Evolutionary conservation across 768 basidiomycete genomes (phyloP).

Genomic region (Suillus subluteus): DNA sequence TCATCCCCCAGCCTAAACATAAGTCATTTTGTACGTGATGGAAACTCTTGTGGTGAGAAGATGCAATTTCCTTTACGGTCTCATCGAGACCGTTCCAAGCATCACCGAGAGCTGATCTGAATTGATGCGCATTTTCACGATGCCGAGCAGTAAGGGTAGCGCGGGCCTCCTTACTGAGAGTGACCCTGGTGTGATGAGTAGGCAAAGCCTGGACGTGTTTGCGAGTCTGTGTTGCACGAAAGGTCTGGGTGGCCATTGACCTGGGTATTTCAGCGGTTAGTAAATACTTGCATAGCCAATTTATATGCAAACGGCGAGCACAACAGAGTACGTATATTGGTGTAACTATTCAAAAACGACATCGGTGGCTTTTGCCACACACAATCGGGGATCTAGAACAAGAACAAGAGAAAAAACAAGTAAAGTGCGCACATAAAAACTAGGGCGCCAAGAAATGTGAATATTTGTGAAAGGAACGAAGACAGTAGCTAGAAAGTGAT

Average conservation of each 20-base stretch:
- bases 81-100: background rate
- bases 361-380: too few species aligned
- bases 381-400: background rate
- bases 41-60: background rate
- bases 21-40: too few species aligned
- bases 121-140: background rate
- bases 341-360: background rate
- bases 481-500: background rate
- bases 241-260: background rate
- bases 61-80: background rate
- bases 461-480: background rate
- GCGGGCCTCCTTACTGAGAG: background rate
- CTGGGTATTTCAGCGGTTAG: background rate
- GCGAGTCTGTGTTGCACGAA: background rate
- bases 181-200: background rate
- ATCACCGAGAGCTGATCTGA: background rate
- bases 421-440: background rate
- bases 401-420: background rate
- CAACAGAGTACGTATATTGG: background rate
- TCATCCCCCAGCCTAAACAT: too few species aligned
- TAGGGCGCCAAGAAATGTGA: background rate
- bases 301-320: background rate
- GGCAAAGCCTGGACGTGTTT: background rate
- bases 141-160: background rate
- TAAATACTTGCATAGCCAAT: background rate